Evolutionary conservation across 768 basidiomycete species (phyloP).

Genomic region (Mycena sanguinolenta): DNA sequence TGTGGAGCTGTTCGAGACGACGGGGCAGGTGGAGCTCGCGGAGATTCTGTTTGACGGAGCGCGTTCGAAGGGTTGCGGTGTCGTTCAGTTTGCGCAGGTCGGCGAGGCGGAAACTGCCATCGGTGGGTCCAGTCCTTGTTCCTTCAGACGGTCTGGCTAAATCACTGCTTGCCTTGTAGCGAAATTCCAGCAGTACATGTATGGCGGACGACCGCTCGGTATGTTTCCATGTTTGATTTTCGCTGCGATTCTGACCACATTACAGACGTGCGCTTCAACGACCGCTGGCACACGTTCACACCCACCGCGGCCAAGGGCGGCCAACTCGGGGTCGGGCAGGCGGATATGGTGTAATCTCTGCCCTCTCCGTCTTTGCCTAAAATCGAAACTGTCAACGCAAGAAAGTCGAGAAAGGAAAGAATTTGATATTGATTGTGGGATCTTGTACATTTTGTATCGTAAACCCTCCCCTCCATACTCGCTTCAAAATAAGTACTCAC

Average conservation of each 20-base stretch:
- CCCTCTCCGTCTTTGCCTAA: background rate
- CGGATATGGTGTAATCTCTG: slow-evolving; percentile 55
- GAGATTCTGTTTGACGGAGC: slow-evolving; percentile 95
- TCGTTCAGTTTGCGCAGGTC: slow-evolving; percentile 93
- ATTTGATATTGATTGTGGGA: background rate
- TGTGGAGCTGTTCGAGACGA: slow-evolving; percentile 98
- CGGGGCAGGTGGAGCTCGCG: slow-evolving; percentile 93
- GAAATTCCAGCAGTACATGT: slow-evolving; percentile 97
- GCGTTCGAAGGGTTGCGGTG: slow-evolving; percentile 93
- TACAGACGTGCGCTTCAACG: slow-evolving; percentile 93
- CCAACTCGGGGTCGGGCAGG: slow-evolving; percentile 75
- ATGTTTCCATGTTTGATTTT: slow-evolving; percentile 42
- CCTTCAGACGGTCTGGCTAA: background rate
- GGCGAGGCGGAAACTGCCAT: slow-evolving; percentile 95
- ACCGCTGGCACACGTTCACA: slow-evolving; percentile 94
- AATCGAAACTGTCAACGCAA: background rate
- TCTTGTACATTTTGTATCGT: background rate
- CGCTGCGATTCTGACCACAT: slow-evolving; percentile 10
- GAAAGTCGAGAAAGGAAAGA: background rate
- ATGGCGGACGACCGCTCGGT: slow-evolving; percentile 91
- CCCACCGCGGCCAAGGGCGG: slow-evolving; percentile 91
- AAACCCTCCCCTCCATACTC: background rate
- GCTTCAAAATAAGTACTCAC: too few relatives aligned
- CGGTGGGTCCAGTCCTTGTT: slow-evolving; percentile 57
- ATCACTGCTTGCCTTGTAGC: slow-evolving; percentile 54